These are phyloP conservation scores for Fremontodendron californicum DNA, from an alignment of 345 rosid species.

Conservation along the genomic window DNA sequence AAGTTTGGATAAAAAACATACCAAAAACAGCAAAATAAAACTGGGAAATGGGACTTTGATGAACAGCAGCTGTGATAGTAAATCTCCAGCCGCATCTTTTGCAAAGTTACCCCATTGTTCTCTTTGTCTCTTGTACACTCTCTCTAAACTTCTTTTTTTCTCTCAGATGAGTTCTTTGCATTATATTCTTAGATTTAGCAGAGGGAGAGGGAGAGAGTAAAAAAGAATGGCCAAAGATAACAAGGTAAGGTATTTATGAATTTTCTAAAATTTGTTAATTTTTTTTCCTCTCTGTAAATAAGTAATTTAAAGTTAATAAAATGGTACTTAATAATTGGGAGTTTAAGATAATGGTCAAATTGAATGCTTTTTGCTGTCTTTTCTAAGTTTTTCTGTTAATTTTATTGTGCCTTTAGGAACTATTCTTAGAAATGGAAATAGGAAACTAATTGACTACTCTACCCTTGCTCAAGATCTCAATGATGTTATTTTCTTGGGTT, in stretches of 20 bases:
- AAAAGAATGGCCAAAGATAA: slow-evolving; percentile 1
- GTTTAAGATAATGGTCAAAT: slow-evolving; percentile 19
- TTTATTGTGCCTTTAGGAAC: background rate
- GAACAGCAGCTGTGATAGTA: slow-evolving; percentile 40
- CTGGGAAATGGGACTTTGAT: slow-evolving; percentile 11
- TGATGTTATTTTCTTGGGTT: background rate
- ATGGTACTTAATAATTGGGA: background rate
- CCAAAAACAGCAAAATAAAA: background rate
- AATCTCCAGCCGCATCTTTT: slow-evolving; percentile 42
- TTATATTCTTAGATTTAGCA: slow-evolving; percentile 28
- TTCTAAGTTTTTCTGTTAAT: slow-evolving; percentile 13
- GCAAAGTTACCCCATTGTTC: slow-evolving; percentile 48
- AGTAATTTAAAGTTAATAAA: background rate
- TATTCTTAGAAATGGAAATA: slow-evolving; percentile 25
- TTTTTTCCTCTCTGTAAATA: background rate
- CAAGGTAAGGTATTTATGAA: slow-evolving; percentile 6
- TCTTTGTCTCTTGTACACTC: slow-evolving; percentile 13
- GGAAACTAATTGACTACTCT: slow-evolving; percentile 28
- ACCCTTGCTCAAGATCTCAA: slow-evolving; percentile 19
- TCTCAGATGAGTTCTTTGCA: slow-evolving; percentile 30
- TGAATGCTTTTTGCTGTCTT: background rate
- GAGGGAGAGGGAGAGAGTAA: background rate
- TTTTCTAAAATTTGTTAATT: background rate
- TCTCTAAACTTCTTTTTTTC: slow-evolving; percentile 10
- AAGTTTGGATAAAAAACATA: background rate